These are phyloP conservation scores for Ustilago curta DNA, from an alignment of 1,284 basidiomycete species.

Conservation along the genomic window DNA sequence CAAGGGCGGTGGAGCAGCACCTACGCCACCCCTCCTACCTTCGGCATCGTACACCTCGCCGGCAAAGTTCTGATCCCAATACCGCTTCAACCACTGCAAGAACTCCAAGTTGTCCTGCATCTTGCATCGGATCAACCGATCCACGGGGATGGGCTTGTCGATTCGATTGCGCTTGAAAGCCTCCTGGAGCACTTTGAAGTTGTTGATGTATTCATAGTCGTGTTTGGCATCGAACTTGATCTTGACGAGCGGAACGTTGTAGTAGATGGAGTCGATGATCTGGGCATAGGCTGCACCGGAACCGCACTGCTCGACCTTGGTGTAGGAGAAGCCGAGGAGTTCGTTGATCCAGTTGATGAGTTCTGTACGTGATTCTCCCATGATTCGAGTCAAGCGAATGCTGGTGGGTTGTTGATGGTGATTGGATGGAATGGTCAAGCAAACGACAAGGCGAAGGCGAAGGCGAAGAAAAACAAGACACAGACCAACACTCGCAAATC, in stretches of 20 bases:
- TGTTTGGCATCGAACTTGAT: constrained; percentile 72
- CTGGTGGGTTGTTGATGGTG: constrained; percentile 4
- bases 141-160: constrained; percentile 96
- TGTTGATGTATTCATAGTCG: constrained; percentile 94
- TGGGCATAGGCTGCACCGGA: constrained; percentile 69
- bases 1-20: constrained; percentile 67
- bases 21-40: constrained; percentile 78
- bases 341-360: constrained; percentile 94
- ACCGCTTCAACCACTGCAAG: constrained; percentile 95
- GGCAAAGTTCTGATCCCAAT: constrained; percentile 91
- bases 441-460: background rate
- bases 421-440: too few species aligned
- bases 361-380: constrained; percentile 77
- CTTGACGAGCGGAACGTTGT: constrained; percentile 64
- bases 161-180: constrained; percentile 76
- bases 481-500: too few species aligned
- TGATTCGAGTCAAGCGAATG: constrained; percentile 9
- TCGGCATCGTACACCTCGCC: constrained; percentile 91
- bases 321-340: constrained; percentile 88
- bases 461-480: background rate
- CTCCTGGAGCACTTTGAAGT: constrained; percentile 90
- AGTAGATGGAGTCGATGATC: constrained; percentile 90
- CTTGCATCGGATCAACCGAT: constrained; percentile 94
- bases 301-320: constrained; percentile 86
- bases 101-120: constrained; percentile 99